Percentiles rank a stretch among this genome's conserved stretches.
Conservation (phyloP, 495 filamentous ascomycete genomes). For the Aeminium ludgeri region DNA sequence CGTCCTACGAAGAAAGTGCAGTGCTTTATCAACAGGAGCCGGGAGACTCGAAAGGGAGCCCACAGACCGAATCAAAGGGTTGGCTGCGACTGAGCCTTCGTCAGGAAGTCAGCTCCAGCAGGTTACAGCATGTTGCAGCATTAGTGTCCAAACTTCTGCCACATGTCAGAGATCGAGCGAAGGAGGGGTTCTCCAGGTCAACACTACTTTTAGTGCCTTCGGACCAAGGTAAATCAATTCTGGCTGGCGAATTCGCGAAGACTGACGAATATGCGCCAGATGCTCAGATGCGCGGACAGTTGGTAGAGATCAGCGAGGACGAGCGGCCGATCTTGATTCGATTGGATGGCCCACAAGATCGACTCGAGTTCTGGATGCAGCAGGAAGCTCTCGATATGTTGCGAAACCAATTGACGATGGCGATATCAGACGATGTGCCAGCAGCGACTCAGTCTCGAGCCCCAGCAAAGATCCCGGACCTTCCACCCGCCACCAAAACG, state of each 20-base stretch:
- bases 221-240: conserved; percentile 4
- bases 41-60: neutral
- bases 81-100: conserved; percentile 5
- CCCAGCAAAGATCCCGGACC: neutral
- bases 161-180: conserved; percentile 3
- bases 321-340: conserved; percentile 9
- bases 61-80: neutral
- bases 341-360: conserved; percentile 4
- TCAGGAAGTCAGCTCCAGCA: conserved; percentile 8
- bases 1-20: conserved; percentile 5
- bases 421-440: conserved; percentile 2
- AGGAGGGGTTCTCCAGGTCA: conserved; percentile 1
- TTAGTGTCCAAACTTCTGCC: conserved; percentile 6
- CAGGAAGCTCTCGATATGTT: conserved; percentile 4
- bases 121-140: conserved; percentile 8
- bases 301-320: conserved; percentile 1
- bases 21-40: neutral
- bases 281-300: neutral
- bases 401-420: conserved; percentile 3
- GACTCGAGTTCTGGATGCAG: conserved; percentile 10
- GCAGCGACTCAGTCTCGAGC: neutral
- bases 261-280: neutral
- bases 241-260: neutral
- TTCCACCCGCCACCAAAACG: neutral
- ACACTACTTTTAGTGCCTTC: conserved; percentile 10